These are phyloP conservation scores for Thecaphora frezii DNA, from an alignment of 1,284 basidiomycete genomes.

Conservation along the genomic window DNA sequence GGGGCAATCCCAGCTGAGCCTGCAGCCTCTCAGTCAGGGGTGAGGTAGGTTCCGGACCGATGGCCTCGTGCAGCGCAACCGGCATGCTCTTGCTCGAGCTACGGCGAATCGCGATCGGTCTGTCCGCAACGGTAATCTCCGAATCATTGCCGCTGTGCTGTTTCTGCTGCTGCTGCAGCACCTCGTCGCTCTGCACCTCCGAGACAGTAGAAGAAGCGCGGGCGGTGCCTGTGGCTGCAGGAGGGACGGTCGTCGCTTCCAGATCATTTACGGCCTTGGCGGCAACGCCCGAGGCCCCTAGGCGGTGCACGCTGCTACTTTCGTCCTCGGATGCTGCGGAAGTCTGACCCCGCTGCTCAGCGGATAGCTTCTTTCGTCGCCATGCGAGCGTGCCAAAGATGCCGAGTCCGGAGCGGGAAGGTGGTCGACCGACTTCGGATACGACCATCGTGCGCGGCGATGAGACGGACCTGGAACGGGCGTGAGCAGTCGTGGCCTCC, in stretches of 20 bases:
- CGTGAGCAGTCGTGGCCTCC: not conserved
- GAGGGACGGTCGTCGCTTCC: no score
- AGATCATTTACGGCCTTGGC: no score
- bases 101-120: constrained; percentile 6
- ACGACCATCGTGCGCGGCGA: no score
- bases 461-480: not conserved
- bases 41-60: constrained; percentile 6
- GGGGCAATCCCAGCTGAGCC: not conserved
- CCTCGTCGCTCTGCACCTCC: no score
- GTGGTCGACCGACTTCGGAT: not conserved
- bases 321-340: not conserved
- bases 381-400: constrained; percentile 18
- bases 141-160: no score
- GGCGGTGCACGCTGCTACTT: not conserved
- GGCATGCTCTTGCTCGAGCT: constrained; percentile 7
- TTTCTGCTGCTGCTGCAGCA: no score
- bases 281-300: no score
- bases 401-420: constrained; percentile 2
- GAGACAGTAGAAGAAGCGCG: no score
- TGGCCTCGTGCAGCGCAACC: constrained; percentile 15
- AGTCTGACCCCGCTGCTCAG: not conserved
- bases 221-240: not conserved
- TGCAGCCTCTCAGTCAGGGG: constrained; percentile 6
- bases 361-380: constrained; percentile 11
- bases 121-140: not conserved